These are phyloP conservation scores for Yarrowia deformans DNA, from an alignment of 805 yeast species.

Conservation along the genomic window DNA sequence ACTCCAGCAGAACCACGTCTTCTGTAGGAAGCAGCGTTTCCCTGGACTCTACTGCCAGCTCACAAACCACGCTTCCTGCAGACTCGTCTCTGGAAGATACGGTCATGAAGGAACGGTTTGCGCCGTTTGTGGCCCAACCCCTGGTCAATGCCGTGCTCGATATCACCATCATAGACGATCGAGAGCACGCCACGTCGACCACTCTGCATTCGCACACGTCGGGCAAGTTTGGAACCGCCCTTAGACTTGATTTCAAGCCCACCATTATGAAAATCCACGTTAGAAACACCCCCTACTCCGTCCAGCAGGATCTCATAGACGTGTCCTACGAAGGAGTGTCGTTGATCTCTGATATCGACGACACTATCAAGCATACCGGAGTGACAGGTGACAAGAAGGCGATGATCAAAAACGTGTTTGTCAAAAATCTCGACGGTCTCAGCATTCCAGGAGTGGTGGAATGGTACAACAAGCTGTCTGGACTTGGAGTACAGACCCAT, in stretches of 20 bases:
- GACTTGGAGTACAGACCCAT: constrained; percentile 52
- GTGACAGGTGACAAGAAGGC: constrained; percentile 87
- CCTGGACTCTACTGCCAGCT: background rate
- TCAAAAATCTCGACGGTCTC: constrained; percentile 71
- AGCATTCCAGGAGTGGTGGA: constrained; percentile 73
- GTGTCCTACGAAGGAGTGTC: constrained; percentile 60
- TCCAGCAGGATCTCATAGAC: constrained; percentile 54
- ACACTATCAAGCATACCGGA: constrained; percentile 90
- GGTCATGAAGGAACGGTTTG: constrained; percentile 66
- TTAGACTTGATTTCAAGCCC: constrained; percentile 68
- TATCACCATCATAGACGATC: constrained; percentile 59
- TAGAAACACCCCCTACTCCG: constrained; percentile 42
- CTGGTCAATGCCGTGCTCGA: constrained; percentile 64
- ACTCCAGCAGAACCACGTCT: background rate
- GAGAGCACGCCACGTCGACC: constrained; percentile 46
- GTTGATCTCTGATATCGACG: constrained; percentile 91
- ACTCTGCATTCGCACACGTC: constrained; percentile 59
- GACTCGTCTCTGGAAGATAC: constrained; percentile 51
- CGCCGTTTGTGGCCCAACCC: constrained; percentile 72
- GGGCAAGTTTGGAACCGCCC: constrained; percentile 68
- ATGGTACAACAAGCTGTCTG: constrained; percentile 60
- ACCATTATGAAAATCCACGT: constrained; percentile 54
- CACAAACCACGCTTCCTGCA: background rate
- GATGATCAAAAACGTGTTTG: constrained; percentile 77
- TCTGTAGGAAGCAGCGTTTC: background rate